Percentiles rank a stretch among this genome's conserved stretches.
Evolutionary conservation across 2,329 filamentous ascomycete species (phyloP).

Genomic region (Ophiostoma populinum): DNA sequence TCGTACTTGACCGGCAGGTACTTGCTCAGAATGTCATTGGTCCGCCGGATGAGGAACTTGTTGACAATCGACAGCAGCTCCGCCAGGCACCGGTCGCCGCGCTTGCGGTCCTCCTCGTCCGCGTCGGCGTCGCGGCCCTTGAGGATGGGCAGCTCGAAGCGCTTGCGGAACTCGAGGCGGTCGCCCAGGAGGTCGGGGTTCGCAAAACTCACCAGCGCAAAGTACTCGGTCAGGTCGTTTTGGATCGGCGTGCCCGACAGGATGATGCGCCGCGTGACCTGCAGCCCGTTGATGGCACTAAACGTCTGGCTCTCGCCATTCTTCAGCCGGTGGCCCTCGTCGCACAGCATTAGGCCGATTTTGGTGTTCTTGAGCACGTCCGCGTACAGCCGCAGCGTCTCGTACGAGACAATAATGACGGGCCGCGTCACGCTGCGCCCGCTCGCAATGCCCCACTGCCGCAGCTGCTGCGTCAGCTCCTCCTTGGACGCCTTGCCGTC

Average conservation of each 20-base stretch:
- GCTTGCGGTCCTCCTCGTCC: slow-evolving; percentile 62
- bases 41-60: slow-evolving; percentile 94
- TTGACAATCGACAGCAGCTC: slow-evolving; percentile 79
- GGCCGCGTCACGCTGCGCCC: slow-evolving; percentile 82
- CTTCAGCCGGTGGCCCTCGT: slow-evolving; percentile 91
- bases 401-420: slow-evolving; percentile 94
- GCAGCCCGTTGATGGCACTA: slow-evolving; percentile 72
- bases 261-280: slow-evolving; percentile 83
- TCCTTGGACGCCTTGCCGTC: slow-evolving; percentile 94
- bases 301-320: slow-evolving; percentile 96
- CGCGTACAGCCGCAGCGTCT: slow-evolving; percentile 80
- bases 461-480: slow-evolving; percentile 73
- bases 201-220: slow-evolving; percentile 86
- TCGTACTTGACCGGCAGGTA: slow-evolving; percentile 98
- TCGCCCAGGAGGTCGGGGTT: slow-evolving; percentile 87
- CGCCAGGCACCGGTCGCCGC: slow-evolving; percentile 64
- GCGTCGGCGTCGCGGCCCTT: slow-evolving; percentile 82
- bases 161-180: slow-evolving; percentile 79
- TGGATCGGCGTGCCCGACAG: slow-evolving; percentile 94
- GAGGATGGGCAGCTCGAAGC: slow-evolving; percentile 83
- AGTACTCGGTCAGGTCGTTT: slow-evolving; percentile 97
- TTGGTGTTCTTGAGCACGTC: slow-evolving; percentile 78
- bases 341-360: slow-evolving; percentile 85
- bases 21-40: slow-evolving; percentile 95
- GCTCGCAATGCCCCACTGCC: slow-evolving; percentile 84